A percentile compares a stretch with the other conserved stretches of the same genome.
phyloP scores from a whole-genome alignment of 1,284 basidiomycete species.

The Ustilago shanxiensis region DNA sequence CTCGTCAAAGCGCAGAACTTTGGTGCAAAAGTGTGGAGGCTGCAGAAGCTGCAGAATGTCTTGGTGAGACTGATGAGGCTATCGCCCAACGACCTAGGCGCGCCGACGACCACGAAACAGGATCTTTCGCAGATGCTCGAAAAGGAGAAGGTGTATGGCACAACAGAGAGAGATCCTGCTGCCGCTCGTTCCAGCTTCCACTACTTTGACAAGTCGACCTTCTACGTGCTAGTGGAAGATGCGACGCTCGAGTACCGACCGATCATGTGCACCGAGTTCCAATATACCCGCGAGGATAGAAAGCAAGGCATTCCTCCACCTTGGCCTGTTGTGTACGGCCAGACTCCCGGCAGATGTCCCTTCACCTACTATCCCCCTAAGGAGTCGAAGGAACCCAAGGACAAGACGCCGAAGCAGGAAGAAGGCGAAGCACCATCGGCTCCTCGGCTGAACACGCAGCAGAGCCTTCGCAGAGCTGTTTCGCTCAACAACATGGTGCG shows the following conservation, averaged over 20 bases:
- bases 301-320: conserved; percentile 60
- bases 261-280: conserved; percentile 74
- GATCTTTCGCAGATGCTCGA: conserved; percentile 78
- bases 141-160: conserved; percentile 88
- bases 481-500: conserved; percentile 82
- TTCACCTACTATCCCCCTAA: conserved; percentile 66
- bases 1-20: conserved; percentile 82
- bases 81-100: conserved; percentile 30
- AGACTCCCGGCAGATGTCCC: conserved; percentile 70
- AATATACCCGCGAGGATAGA: conserved; percentile 58
- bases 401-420: conserved; percentile 22
- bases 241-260: conserved; percentile 79
- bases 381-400: conserved; percentile 30
- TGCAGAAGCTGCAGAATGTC: conserved; percentile 70
- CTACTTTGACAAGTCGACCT: conserved; percentile 85
- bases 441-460: conserved; percentile 23
- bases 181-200: conserved; percentile 87
- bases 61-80: conserved; percentile 45
- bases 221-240: conserved; percentile 92
- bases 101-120: conserved; percentile 36
- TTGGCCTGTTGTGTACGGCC: conserved; percentile 74
- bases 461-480: conserved; percentile 77
- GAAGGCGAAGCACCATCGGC: conserved; percentile 14
- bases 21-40: conserved; percentile 89
- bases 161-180: conserved; percentile 88